Evolutionary conservation across 306 rosid genomes (phyloP).

Genomic region (Senna tora): DNA sequence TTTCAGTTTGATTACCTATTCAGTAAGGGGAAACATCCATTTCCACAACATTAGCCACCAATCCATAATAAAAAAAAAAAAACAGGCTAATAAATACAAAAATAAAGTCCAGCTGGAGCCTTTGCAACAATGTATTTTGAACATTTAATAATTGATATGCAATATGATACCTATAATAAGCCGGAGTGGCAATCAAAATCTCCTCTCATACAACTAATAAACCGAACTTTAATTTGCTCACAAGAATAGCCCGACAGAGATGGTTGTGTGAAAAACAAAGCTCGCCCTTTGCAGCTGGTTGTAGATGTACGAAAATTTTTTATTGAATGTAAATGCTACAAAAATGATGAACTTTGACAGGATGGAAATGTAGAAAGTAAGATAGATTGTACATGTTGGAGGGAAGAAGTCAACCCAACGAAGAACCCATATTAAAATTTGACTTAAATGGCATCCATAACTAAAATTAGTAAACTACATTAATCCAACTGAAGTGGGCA

Average conservation of each 20-base stretch:
- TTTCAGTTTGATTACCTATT: slow-evolving; percentile 45
- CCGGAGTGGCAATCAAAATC: slow-evolving; percentile 29
- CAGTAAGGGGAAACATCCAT: slow-evolving; percentile 28
- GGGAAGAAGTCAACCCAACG: slow-evolving; percentile 1
- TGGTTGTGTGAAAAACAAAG: slow-evolving; percentile 19
- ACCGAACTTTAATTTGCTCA: neutral
- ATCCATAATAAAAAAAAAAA: too few species aligned
- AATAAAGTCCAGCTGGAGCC: slow-evolving; percentile 12
- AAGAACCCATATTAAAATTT: neutral
- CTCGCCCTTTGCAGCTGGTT: slow-evolving; percentile 23
- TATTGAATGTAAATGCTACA: slow-evolving; percentile 12
- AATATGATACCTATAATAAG: slow-evolving; percentile 5
- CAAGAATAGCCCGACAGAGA: slow-evolving; percentile 31
- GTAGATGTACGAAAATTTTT: slow-evolving; percentile 10
- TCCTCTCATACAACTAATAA: slow-evolving; percentile 10
- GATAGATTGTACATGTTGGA: neutral
- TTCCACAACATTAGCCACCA: slow-evolving; percentile 48
- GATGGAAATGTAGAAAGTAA: neutral
- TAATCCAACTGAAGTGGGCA: neutral
- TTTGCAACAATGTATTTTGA: neutral
- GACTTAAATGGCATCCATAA: neutral
- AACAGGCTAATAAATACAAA: slow-evolving; percentile 33
- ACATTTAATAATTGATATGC: neutral
- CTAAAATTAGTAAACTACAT: neutral
- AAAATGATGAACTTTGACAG: neutral